A percentile compares a stretch with the other conserved stretches of the same genome.
Evolutionary conservation across 2,329 filamentous ascomycete genomes (phyloP).

Genomic region (Pseudonectria foliicola): DNA sequence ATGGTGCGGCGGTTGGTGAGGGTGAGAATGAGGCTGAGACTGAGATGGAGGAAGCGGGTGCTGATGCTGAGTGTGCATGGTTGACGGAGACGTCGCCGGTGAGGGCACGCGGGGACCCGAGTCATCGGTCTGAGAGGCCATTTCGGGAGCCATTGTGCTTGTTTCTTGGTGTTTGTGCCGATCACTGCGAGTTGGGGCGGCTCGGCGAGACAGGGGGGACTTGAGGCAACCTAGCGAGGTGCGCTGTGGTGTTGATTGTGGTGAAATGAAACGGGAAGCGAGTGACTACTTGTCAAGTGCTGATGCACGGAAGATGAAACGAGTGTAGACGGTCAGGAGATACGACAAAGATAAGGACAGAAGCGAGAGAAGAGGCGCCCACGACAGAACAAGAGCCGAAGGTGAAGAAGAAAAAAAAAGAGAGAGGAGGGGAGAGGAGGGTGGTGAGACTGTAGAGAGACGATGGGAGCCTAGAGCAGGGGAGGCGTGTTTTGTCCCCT

Average conservation of each 20-base stretch:
- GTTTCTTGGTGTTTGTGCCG: too few species aligned
- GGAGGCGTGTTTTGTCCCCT: too few species aligned
- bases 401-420: neutral
- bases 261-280: neutral
- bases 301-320: too few species aligned
- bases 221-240: too few species aligned
- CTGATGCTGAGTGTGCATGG: slow-evolving; percentile 3
- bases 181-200: too few species aligned
- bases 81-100: neutral
- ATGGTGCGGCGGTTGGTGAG: slow-evolving; percentile 7
- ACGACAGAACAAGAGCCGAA: neutral
- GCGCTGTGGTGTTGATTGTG: too few species aligned
- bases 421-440: slow-evolving; percentile 1
- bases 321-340: too few species aligned
- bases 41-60: slow-evolving; percentile 6
- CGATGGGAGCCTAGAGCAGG: neutral
- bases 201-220: too few species aligned
- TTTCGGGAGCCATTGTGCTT: slow-evolving; percentile 18
- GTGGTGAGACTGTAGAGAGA: neutral
- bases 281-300: too few species aligned
- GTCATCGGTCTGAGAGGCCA: slow-evolving; percentile 15
- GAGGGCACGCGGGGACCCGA: neutral
- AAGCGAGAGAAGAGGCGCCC: too few species aligned
- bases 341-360: too few species aligned
- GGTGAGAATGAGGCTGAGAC: slow-evolving; percentile 1